Percentiles rank a stretch among this genome's conserved stretches.
Conservation (phyloP, 2,329 filamentous ascomycete species). For the Chaetomiaceae sp. region DNA sequence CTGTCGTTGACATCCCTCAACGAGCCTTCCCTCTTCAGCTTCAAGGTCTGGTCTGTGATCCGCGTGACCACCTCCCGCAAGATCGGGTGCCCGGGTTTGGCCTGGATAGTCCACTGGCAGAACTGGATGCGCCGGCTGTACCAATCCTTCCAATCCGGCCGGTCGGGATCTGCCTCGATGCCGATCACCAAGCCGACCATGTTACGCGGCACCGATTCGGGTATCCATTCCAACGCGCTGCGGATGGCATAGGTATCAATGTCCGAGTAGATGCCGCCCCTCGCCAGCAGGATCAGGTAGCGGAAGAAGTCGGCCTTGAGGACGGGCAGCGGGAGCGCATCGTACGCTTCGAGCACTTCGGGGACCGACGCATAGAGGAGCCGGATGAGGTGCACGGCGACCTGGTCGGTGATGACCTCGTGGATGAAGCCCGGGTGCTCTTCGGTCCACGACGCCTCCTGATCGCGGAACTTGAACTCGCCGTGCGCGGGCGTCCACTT, state of each 20-base stretch:
- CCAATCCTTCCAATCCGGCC: constrained; percentile 89
- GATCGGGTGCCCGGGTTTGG: constrained; percentile 90
- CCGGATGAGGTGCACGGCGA: constrained; percentile 73
- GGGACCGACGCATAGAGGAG: constrained; percentile 82
- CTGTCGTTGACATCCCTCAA: constrained; percentile 59
- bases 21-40: constrained; percentile 63
- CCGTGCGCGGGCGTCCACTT: constrained; percentile 75
- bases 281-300: constrained; percentile 62
- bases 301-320: constrained; percentile 77
- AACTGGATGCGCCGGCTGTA: constrained; percentile 96
- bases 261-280: constrained; percentile 71
- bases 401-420: constrained; percentile 91
- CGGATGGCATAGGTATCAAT: constrained; percentile 88
- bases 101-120: constrained; percentile 98
- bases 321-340: constrained; percentile 66
- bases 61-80: constrained; percentile 81
- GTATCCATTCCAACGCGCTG: constrained; percentile 84
- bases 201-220: constrained; percentile 67
- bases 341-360: constrained; percentile 73
- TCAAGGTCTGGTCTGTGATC: constrained; percentile 78
- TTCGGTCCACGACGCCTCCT: constrained; percentile 86
- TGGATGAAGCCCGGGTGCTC: constrained; percentile 89
- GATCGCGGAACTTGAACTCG: constrained; percentile 74
- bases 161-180: constrained; percentile 93
- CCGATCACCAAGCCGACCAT: constrained; percentile 84